Percentiles rank a stretch among this genome's conserved stretches.
Evolutionary conservation across 202 grass and related monocot genomes (phyloP).

Genomic region (Eragrostis tef): DNA sequence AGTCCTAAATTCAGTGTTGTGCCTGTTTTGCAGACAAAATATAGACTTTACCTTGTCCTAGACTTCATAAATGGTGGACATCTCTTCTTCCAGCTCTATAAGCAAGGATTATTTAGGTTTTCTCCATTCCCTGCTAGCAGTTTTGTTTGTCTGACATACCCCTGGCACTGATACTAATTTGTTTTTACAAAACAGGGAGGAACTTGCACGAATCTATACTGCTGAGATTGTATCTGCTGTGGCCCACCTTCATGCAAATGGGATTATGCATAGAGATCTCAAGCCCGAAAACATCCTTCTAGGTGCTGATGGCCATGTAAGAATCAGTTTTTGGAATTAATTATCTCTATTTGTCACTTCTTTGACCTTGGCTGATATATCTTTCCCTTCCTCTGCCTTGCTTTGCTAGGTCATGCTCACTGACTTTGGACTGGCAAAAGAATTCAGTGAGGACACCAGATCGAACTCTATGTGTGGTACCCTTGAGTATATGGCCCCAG

Average conservation of each 20-base stretch:
- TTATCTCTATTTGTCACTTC: background rate
- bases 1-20: constrained; percentile 26
- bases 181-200: constrained; percentile 61
- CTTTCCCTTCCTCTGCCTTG: background rate
- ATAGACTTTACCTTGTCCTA: constrained; percentile 79
- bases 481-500: constrained; percentile 83
- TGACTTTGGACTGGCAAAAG: constrained; percentile 83
- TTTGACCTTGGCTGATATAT: constrained; percentile 32
- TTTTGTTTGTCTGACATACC: constrained; percentile 18
- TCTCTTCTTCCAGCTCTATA: constrained; percentile 89
- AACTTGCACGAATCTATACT: constrained; percentile 76
- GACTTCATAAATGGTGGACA: constrained; percentile 87
- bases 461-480: constrained; percentile 86
- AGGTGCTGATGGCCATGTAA: constrained; percentile 88
- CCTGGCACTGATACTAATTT: constrained; percentile 14
- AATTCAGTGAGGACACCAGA: constrained; percentile 75
- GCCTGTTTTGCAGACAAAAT: constrained; percentile 64
- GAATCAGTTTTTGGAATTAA: background rate
- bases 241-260: constrained; percentile 73
- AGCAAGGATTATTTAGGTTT: constrained; percentile 84
- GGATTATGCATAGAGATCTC: constrained; percentile 90
- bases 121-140: constrained; percentile 5
- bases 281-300: constrained; percentile 87
- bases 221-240: constrained; percentile 88
- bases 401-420: constrained; percentile 76